Base-by-base conservation (phyloP, 2,329 filamentous ascomycete species). In the Hypoxylon sp. region DNA sequence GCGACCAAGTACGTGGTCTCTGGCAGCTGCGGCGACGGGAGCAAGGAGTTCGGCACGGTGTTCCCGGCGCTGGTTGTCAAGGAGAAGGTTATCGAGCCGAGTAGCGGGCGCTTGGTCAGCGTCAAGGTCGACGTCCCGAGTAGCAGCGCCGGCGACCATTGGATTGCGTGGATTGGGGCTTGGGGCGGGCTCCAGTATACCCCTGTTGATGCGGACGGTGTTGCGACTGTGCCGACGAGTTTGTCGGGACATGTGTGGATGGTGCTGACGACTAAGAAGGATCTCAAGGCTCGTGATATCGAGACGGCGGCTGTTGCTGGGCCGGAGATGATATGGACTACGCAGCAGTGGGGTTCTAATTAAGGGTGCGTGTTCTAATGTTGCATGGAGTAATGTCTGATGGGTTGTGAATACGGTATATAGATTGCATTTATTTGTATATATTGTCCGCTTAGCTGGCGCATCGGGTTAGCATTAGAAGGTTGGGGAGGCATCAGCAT, bases 191-290 rank as follows among this genome's bases (percentile, higher is more conserved):
- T 80, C 11, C 60, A 76, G 72, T 81, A 77, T 63, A 77, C 77
- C 0, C 61, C 69, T 8, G 72, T 79, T 6, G 67, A 56, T 14
- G 65, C 58, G 35, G 70, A 75, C 8, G 74, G 72, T 1, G 69
- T 63, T 3, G 71, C 74, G 2, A 53, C 56, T 4, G 80, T 81
- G 3, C 80, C 80, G 3, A 65, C 57, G 0, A 73, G 71, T 6
- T 68, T 81, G 47, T 80, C 74, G 26, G 80, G 80, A 0, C 74
- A 80, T 63, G 79, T 80, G 0, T 81, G 79, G 78, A 74, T 72
- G 19, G 78, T 78, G 8, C 68, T 80, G 48, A 78, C 77, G 4
- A 78, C 62, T 14, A 70, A 74, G 59, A 72, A 71, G 19, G 75
- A 70, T 24, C 50, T 72, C 9, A 52, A 56, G 33, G 70, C 64